Conservation (phyloP, 257 asterid species). For the Misopates orontium region DNA sequence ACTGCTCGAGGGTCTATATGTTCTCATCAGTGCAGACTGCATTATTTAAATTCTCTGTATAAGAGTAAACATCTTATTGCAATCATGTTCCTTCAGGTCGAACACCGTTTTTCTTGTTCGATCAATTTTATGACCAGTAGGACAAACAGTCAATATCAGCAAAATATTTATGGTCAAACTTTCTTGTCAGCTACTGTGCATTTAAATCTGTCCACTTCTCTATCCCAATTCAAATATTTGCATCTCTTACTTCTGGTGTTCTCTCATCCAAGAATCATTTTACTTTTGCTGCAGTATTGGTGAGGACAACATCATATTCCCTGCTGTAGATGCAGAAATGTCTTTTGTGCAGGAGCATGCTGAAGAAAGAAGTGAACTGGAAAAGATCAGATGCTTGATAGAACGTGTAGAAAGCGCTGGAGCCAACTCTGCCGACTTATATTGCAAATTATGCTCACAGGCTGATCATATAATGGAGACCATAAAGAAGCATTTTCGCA, state of each 20-base stretch:
- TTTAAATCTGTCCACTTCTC: slow-evolving; percentile 10
- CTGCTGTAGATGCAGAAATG: slow-evolving; percentile 84
- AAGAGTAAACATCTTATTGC: slow-evolving; percentile 1
- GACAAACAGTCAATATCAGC: too few species aligned
- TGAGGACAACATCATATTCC: slow-evolving; percentile 95
- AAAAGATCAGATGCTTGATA: slow-evolving; percentile 79
- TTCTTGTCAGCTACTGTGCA: not conserved
- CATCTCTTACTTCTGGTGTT: slow-evolving; percentile 16
- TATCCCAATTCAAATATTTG: slow-evolving; percentile 1
- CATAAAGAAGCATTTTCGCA: slow-evolving; percentile 75
- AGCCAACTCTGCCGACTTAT: slow-evolving; percentile 82
- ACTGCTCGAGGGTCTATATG: not conserved
- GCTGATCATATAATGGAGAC: slow-evolving; percentile 94
- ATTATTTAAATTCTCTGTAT: slow-evolving; percentile 4
- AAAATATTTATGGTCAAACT: too few species aligned
- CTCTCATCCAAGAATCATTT: slow-evolving; percentile 15
- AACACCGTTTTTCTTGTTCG: too few species aligned
- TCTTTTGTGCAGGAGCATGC: slow-evolving; percentile 96
- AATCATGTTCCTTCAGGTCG: too few species aligned
- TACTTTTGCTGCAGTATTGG: slow-evolving; percentile 76
- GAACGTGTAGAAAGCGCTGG: slow-evolving; percentile 89
- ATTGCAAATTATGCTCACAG: slow-evolving; percentile 76
- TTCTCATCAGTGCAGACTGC: not conserved
- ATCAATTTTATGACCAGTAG: too few species aligned
- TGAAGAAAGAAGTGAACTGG: slow-evolving; percentile 93